These are phyloP conservation scores for Thraustochytrium sp. DNA, from an alignment of 352 stramenopile genomes.

Conservation along the genomic window DNA sequence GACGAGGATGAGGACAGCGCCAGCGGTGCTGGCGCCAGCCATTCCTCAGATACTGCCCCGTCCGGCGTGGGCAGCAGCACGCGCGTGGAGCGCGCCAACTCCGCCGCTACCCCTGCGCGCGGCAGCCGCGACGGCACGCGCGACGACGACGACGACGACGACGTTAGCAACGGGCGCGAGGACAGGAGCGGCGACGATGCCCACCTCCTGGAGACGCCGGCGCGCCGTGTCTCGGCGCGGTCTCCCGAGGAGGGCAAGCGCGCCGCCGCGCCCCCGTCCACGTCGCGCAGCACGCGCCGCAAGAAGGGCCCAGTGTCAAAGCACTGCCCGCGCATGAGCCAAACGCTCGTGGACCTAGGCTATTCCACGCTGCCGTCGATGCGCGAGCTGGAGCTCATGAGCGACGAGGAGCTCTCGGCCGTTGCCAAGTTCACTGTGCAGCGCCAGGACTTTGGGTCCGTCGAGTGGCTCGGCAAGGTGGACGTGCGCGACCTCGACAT, in stretches of 20 bases:
- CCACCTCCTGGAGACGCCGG: background rate
- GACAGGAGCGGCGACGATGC: background rate
- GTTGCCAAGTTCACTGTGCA: conserved; percentile 61
- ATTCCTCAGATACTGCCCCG: no score
- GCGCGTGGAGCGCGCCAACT: no score
- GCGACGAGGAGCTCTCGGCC: conserved; percentile 63
- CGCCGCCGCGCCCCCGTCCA: background rate
- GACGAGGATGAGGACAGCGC: background rate
- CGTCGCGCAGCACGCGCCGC: background rate
- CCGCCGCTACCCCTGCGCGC: background rate
- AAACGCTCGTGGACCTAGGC: background rate
- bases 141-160: background rate
- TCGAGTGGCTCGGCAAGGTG: conserved; percentile 66
- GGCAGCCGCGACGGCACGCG: no score
- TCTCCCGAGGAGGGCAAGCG: background rate
- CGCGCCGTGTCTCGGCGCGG: background rate
- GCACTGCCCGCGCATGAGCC: background rate
- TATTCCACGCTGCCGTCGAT: conserved; percentile 25
- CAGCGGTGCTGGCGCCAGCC: no score
- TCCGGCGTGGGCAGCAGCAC: no score
- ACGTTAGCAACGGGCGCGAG: background rate
- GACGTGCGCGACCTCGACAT: conserved; percentile 63
- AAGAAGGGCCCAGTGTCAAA: conserved; percentile 8
- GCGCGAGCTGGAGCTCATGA: conserved; percentile 48
- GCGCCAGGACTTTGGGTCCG: conserved; percentile 56